Percentiles rank a stretch among this genome's conserved stretches.
Evolutionary conservation across 768 basidiomycete species (phyloP).

Genomic region (Roridomyces roridus): DNA sequence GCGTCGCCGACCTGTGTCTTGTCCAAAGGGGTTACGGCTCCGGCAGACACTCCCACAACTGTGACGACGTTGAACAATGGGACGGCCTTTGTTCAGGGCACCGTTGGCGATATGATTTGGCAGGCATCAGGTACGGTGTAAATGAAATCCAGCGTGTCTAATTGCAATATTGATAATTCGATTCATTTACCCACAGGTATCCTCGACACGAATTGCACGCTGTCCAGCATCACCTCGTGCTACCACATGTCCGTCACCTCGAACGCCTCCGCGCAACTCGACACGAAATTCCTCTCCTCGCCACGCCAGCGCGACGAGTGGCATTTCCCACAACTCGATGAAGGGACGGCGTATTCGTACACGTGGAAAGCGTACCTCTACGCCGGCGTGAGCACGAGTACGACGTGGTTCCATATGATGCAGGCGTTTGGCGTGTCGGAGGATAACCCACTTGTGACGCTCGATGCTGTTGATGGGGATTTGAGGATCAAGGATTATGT

Average conservation of each 20-base stretch:
- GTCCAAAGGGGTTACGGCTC: no score
- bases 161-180: not conserved
- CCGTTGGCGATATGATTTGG: conserved; percentile 19
- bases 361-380: no score
- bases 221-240: conserved; percentile 23
- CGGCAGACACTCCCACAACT: no score
- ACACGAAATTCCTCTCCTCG: conserved; percentile 21
- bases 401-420: conserved; percentile 32
- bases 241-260: conserved; percentile 27
- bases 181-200: conserved; percentile 4
- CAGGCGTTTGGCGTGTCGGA: conserved; percentile 25
- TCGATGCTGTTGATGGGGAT: conserved; percentile 31
- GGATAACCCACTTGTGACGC: conserved; percentile 32
- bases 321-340: conserved; percentile 18
- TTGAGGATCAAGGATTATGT: conserved; percentile 40
- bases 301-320: conserved; percentile 32
- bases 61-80: conserved; percentile 13
- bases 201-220: conserved; percentile 21
- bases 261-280: conserved; percentile 21
- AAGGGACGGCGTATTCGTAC: conserved; percentile 22
- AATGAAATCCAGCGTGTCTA: no score
- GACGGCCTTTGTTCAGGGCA: conserved; percentile 11
- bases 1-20: no score
- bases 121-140: conserved; percentile 16
- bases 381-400: conserved; percentile 31